A percentile compares a stretch with the other conserved stretches of the same genome.
phyloP scores from a whole-genome alignment of 2,329 filamentous ascomycete species.

The Teratosphaeria destructans region DNA sequence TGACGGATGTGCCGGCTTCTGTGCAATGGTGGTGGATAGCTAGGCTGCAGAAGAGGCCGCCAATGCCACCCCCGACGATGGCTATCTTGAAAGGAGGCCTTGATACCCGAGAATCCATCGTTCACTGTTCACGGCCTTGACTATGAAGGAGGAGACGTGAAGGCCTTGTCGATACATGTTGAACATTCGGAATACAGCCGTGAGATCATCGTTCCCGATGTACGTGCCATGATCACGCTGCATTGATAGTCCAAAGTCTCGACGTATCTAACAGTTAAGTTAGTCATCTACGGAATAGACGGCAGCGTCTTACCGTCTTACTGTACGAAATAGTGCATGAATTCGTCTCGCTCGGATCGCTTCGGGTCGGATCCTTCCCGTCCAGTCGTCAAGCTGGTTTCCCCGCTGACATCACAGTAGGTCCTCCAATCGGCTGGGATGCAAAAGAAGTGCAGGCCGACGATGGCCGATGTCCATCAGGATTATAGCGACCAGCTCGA shows the following conservation, averaged over 20 bases:
- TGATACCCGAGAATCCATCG: neutral
- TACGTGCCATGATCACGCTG: too few relatives aligned
- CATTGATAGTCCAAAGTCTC: neutral
- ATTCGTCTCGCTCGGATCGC: neutral
- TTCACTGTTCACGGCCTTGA: neutral
- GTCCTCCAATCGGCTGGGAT: neutral
- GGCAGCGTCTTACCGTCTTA: neutral
- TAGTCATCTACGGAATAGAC: neutral
- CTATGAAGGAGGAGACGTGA: neutral
- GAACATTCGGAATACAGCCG: neutral
- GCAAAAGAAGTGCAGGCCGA: neutral
- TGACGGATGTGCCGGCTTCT: slow-evolving; percentile 2
- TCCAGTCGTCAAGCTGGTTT: too few relatives aligned
- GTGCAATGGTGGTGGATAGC: slow-evolving; percentile 28
- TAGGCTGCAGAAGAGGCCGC: slow-evolving; percentile 29
- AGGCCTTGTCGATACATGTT: neutral
- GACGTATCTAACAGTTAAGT: neutral
- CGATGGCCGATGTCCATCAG: neutral
- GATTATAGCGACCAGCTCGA: neutral
- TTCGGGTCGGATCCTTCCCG: too few relatives aligned
- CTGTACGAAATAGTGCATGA: too few relatives aligned
- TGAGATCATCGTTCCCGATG: too few relatives aligned
- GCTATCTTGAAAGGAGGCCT: slow-evolving; percentile 20
- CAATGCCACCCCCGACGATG: slow-evolving; percentile 32
- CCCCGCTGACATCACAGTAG: neutral